Evolutionary conservation across 768 basidiomycete genomes (phyloP).

Genomic region (Phaeotremella skinneri): DNA sequence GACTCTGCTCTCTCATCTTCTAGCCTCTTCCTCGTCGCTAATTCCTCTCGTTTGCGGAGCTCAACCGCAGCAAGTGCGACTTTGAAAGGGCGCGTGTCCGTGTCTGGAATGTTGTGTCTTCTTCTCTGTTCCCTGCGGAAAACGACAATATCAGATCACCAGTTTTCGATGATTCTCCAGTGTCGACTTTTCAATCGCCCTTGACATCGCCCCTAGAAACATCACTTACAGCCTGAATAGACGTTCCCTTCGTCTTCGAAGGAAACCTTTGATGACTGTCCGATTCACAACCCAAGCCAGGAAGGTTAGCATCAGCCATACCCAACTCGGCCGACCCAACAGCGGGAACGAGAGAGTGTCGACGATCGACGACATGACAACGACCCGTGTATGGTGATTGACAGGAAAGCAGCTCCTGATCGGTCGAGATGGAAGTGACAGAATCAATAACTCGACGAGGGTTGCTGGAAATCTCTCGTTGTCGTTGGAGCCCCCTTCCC

Average conservation of each 20-base stretch:
- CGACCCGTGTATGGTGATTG: background rate
- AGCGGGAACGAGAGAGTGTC: background rate
- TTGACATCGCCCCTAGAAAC: too few relatives aligned
- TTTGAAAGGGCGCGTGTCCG: background rate
- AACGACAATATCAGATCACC: background rate
- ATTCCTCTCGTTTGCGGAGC: background rate
- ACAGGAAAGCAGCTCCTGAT: background rate
- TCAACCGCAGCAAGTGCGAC: background rate
- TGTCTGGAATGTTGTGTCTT: background rate
- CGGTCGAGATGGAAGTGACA: background rate
- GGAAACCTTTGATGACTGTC: background rate
- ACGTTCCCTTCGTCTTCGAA: background rate
- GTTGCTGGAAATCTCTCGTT: too few relatives aligned
- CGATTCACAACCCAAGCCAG: background rate
- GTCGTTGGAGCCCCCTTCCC: too few relatives aligned
- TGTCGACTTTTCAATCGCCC: too few relatives aligned
- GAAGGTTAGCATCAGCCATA: background rate
- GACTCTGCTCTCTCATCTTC: background rate
- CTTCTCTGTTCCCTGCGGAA: background rate
- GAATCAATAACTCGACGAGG: too few relatives aligned
- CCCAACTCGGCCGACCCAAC: background rate
- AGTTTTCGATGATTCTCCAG: too few relatives aligned
- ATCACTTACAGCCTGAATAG: slow-evolving; percentile 1
- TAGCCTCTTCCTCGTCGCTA: background rate
- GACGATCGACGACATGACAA: background rate